Percentiles rank a stretch among this genome's conserved stretches.
Evolutionary conservation across 306 rosid genomes (phyloP).

Genomic region (Heteromeles arbutifolia): DNA sequence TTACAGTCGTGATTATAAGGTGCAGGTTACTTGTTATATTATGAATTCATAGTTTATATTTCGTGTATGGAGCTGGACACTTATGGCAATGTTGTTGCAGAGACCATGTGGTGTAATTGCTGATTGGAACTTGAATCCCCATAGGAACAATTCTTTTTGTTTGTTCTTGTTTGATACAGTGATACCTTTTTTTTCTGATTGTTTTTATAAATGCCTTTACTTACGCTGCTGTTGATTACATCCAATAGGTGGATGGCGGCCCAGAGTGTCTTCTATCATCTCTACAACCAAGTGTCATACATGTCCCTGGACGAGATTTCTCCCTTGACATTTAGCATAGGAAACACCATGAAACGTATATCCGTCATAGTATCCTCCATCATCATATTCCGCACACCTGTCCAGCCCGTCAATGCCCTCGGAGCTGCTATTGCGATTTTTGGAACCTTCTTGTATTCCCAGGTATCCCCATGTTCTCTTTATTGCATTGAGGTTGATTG

Average conservation of each 20-base stretch:
- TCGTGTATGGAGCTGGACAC: background rate
- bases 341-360: conserved; percentile 98
- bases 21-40: background rate
- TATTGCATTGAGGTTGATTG: background rate
- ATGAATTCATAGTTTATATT: background rate
- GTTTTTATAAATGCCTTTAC: background rate
- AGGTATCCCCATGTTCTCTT: conserved; percentile 44
- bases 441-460: conserved; percentile 94
- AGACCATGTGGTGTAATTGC: background rate
- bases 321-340: conserved; percentile 91
- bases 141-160: background rate
- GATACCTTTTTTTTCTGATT: background rate
- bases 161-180: background rate
- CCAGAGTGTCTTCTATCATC: conserved; percentile 92
- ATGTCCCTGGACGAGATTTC: conserved; percentile 97
- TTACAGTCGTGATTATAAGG: background rate
- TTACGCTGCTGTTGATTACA: conserved; percentile 6
- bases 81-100: background rate
- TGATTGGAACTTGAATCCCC: conserved; percentile 3
- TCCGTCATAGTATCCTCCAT: conserved; percentile 92
- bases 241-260: conserved; percentile 86
- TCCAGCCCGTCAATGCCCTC: conserved; percentile 87
- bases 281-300: conserved; percentile 94
- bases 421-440: conserved; percentile 92
- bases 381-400: conserved; percentile 91